Base-by-base conservation (phyloP, 2,329 filamentous ascomycete genomes). In the Mycosphaerella sp. region DNA sequence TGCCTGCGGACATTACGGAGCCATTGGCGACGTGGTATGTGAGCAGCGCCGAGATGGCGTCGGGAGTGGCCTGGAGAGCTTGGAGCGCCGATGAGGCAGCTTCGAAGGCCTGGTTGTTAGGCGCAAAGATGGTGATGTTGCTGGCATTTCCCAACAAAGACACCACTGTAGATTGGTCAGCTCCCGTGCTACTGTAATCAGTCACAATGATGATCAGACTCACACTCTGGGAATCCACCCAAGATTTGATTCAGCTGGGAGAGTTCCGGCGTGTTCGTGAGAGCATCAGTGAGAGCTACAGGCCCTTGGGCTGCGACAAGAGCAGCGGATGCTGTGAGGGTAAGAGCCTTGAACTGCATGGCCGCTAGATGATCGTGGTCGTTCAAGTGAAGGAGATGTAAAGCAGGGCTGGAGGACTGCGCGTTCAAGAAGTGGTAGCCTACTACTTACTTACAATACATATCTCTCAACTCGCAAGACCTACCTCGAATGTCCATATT, bases 21-120 rank as follows among this genome's bases (percentile, higher is more conserved):
- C 80, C 81, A 53, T 79, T 76, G 6, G 84, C 66, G 17, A 83
- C 74, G 64, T 85, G 82, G 66, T 85, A 85, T 52, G 68, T 71
- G 21, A 85, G 67, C 29, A 83, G 66, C 4, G 77, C 77, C 55
- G 69, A 62, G 14, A 77, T 61, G 11, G 70, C 58, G 3, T 62
- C 69, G 14, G 66, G 53, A 39, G 72, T 64, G 29, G 62, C 54
- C 2, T 68, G 67, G 1, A 69, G 59, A 32, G 64, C 68, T 48
- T 72, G 71, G 14, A 74, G 60, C 32, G 45, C 49, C 17, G 47
- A 14, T 44, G 59, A 49, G 40, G 77, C 63, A 10, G 63, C 61
- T 21, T 60, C 50, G 42, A 79, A 71, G 0, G 79, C 80, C 9
- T 74, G 63, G 63, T 83, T 81, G 64, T 72, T 77, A 0, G 80